Evolutionary conservation across 2,329 filamentous ascomycete genomes (phyloP), one percentile per base, ranked within the genome.

Genomic region (Thermoascus crustaceus): DNA sequence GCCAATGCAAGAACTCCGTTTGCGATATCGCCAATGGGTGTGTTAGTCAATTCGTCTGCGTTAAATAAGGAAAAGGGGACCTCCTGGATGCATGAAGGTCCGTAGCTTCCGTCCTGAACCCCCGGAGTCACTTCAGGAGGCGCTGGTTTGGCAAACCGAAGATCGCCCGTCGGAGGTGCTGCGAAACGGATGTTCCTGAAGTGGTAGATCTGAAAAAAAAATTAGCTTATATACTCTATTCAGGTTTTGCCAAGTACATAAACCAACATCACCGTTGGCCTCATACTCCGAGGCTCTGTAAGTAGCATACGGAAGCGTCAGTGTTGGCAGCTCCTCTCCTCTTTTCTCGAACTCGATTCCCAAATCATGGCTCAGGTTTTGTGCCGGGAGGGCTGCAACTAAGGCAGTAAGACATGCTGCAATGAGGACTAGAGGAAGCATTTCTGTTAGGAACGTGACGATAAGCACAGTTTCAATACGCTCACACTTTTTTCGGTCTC

Each of bases 111-210:
- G 43, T 55, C 48, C 41, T 57, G 52, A 22, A 58, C 39, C 7
- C 44, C 53, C 2, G 47, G 42, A 37, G 55, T 43, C 14, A 48
- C 48, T n/a, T 50, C 16, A 10, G 60, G 63, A 11, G 61, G 52
- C 3, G 52, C 59, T 9, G 65, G 64, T 37, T 63, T 64, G 5
- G 46, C 43, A 61, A 61, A 68, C 22, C 66, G 56, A 7, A 64
- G 49, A 7, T 58, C 45, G 8, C 61, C 64, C 3, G 57, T 47
- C 0, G 66, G 64, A 7, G 64, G 61, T 7, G 64, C 64, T 2
- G 61, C 66, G 44, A 62, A 69, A 1, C 62, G 60, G 34, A 68
- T 63, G 38, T 67, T 67, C 35, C 57, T 58, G 46, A 67, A 68
- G 22, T 46, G 50, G 38, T 64, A 62, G 19, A 58, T 52, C 44